phyloP scores from a whole-genome alignment of 2,329 filamentous ascomycete species.

The Talaromyces sp. region DNA sequence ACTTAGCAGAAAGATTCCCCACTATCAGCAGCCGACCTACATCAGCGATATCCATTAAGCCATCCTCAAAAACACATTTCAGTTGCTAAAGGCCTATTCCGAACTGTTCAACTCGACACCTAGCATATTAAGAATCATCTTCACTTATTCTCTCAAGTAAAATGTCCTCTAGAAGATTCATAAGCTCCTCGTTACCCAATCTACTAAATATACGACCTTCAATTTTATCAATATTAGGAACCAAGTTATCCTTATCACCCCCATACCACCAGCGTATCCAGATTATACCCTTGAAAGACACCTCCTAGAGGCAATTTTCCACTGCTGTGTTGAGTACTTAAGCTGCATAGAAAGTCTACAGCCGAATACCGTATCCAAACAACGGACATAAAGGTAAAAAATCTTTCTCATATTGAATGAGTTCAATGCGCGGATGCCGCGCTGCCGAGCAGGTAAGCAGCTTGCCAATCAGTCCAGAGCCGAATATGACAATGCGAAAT shows the following conservation, averaged over 20 bases:
- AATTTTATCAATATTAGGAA: slow-evolving; percentile 8
- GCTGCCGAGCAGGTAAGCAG: slow-evolving; percentile 9
- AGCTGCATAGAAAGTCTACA: slow-evolving; percentile 3
- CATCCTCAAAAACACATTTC: slow-evolving; percentile 9
- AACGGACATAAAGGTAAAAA: slow-evolving; percentile 9
- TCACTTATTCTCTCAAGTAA: slow-evolving; percentile 1
- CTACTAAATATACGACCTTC: slow-evolving; percentile 4
- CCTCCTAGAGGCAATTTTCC: not conserved
- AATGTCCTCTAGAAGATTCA: slow-evolving; percentile 12
- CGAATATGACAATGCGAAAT: slow-evolving; percentile 11
- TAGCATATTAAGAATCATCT: slow-evolving; percentile 9
- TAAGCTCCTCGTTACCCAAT: slow-evolving; percentile 11
- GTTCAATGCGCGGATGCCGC: slow-evolving; percentile 11
- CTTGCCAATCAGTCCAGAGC: slow-evolving; percentile 12
- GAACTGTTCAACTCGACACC: not conserved
- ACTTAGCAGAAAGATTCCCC: slow-evolving; percentile 10
- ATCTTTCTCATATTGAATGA: slow-evolving; percentile 12
- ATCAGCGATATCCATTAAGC: slow-evolving; percentile 3
- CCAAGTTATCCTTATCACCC: slow-evolving; percentile 1
- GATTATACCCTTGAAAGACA: not conserved
- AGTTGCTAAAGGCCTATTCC: slow-evolving; percentile 7
- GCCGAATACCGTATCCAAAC: slow-evolving; percentile 14
- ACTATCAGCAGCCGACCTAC: slow-evolving; percentile 12
- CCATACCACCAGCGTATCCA: slow-evolving; percentile 18
- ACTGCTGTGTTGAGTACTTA: slow-evolving; percentile 6